phyloP scores from a whole-genome alignment of 2,329 filamentous ascomycete species.

The Curvularia sp. region DNA sequence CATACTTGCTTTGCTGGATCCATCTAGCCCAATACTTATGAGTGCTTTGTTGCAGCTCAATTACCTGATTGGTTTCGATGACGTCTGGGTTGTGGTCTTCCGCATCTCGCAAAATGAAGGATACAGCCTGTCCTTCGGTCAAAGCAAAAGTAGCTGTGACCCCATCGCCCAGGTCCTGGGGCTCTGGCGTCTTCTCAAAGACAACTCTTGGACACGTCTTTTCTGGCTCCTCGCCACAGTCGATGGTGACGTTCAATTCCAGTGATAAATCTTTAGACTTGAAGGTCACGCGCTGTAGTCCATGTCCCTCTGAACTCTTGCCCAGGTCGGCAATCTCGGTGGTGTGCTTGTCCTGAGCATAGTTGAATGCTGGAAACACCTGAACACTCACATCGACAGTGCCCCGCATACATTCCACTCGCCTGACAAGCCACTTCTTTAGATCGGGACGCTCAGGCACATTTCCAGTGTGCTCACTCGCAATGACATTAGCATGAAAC shows the following conservation, averaged over 20 bases:
- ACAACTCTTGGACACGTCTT: conserved; percentile 59
- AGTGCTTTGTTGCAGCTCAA: conserved; percentile 71
- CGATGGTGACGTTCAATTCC: conserved; percentile 72
- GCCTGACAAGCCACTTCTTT: conserved; percentile 74
- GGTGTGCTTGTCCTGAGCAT: conserved; percentile 68
- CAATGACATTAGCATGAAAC: conserved; percentile 34
- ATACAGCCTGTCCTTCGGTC: conserved; percentile 71
- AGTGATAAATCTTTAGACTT: conserved; percentile 65
- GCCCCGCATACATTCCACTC: conserved; percentile 76
- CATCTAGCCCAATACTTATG: conserved; percentile 77
- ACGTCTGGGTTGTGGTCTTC: conserved; percentile 64
- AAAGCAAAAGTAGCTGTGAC: conserved; percentile 67
- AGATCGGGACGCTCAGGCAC: conserved; percentile 51
- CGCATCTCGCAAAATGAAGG: conserved; percentile 69
- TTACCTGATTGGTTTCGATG: conserved; percentile 66
- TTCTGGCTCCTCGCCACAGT: conserved; percentile 63
- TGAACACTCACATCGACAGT: conserved; percentile 70
- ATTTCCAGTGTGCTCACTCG: conserved; percentile 37
- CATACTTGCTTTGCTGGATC: conserved; percentile 74
- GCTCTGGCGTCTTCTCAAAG: conserved; percentile 63
- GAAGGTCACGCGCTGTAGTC: conserved; percentile 61
- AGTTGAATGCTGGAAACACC: conserved; percentile 69
- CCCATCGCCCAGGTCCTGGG: conserved; percentile 66
- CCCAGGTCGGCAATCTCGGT: conserved; percentile 61
- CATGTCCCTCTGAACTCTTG: conserved; percentile 22